A percentile compares a stretch with the other conserved stretches of the same genome.
phyloP scores from a whole-genome alignment of 108 stramenopile genomes.

The Discostella stelligeroides region DNA sequence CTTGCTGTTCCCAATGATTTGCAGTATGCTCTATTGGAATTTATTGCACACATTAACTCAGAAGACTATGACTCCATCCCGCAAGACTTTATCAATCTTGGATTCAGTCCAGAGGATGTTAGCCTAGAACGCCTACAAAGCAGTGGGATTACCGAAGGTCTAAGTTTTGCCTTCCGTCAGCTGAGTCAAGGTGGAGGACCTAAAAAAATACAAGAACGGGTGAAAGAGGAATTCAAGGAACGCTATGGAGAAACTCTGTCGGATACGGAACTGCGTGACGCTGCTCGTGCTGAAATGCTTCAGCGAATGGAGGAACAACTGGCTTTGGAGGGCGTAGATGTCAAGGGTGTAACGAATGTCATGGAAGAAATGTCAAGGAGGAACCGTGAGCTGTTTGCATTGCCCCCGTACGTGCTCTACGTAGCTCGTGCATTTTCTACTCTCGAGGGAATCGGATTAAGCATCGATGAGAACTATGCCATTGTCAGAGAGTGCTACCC shows the following conservation, averaged over 20 bases:
- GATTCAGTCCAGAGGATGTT: conserved; percentile 70
- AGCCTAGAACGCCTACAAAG: conserved; percentile 59
- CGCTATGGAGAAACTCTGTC: conserved; percentile 67
- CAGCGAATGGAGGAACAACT: conserved; percentile 74
- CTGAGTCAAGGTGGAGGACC: conserved; percentile 73
- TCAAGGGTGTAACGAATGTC: conserved; percentile 77
- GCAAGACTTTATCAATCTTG: conserved; percentile 85
- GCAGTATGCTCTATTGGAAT: conserved; percentile 86
- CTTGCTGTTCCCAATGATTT: conserved; percentile 72
- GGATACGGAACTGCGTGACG: conserved; percentile 60
- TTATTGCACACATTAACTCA: conserved; percentile 89
- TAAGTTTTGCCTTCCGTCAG: conserved; percentile 77
- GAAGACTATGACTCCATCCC: conserved; percentile 86
- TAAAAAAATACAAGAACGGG: conserved; percentile 79
- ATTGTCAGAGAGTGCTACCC: conserved; percentile 90
- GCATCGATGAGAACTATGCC: conserved; percentile 83
- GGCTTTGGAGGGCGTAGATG: conserved; percentile 74
- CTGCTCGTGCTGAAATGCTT: conserved; percentile 74
- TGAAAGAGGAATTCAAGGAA: conserved; percentile 72
- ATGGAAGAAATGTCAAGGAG: conserved; percentile 82
- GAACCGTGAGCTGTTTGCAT: conserved; percentile 74
- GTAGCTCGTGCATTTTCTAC: conserved; percentile 84
- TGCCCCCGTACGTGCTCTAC: conserved; percentile 85
- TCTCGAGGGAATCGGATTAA: conserved; percentile 87
- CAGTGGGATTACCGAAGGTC: conserved; percentile 77